Evolutionary conservation across 345 rosid species (phyloP).

Genomic region (Anacardium occidentale): DNA sequence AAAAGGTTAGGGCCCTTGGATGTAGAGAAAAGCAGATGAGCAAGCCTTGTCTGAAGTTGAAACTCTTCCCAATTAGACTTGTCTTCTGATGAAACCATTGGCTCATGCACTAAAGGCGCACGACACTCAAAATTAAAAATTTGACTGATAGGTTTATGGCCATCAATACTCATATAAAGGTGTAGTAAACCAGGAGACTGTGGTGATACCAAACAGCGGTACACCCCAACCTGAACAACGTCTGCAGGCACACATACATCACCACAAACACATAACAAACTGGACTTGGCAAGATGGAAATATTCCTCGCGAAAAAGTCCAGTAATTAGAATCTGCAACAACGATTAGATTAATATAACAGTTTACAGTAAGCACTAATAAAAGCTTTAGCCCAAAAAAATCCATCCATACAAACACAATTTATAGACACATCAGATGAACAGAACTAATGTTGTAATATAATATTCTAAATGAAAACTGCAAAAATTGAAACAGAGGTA

Average conservation of each 20-base stretch:
- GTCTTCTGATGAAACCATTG: conserved; percentile 39
- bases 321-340: conserved; percentile 63
- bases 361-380: neutral
- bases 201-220: conserved; percentile 70
- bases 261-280: conserved; percentile 71
- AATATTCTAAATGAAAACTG: neutral
- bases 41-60: conserved; percentile 73
- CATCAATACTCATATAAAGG: conserved; percentile 75
- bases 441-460: too few species aligned
- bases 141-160: conserved; percentile 78
- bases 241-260: conserved; percentile 57
- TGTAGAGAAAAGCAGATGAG: conserved; percentile 68
- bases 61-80: conserved; percentile 66
- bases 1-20: conserved; percentile 57
- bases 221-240: conserved; percentile 73
- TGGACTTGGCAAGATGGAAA: conserved; percentile 53
- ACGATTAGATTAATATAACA: neutral
- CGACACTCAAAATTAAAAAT: conserved; percentile 72
- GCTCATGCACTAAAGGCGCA: conserved; percentile 32
- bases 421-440: too few species aligned
- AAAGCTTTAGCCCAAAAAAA: neutral
- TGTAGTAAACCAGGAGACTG: conserved; percentile 64
- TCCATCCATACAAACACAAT: neutral
- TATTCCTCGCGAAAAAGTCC: conserved; percentile 64
- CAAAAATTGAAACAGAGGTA: neutral